phyloP scores from a whole-genome alignment of 192 early-diverging fungal species.

The Thoreauomyces humboldtii region DNA sequence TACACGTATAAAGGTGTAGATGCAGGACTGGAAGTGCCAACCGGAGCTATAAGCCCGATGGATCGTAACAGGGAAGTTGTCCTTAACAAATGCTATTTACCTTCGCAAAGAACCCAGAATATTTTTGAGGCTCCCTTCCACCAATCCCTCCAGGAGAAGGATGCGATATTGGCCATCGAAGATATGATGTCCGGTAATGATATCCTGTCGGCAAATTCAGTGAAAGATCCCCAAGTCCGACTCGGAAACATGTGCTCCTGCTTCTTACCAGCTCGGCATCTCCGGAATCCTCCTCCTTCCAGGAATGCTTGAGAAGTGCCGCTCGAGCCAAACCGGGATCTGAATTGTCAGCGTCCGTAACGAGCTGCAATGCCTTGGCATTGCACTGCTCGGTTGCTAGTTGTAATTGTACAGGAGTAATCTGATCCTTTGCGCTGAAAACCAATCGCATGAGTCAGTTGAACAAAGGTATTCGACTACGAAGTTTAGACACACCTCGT shows the following conservation, averaged over 20 bases:
- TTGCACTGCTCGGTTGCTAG: background rate
- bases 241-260: too few species aligned
- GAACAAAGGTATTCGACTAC: too few species aligned
- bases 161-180: conserved; percentile 23
- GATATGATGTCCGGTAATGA: conserved; percentile 35
- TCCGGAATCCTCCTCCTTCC: conserved; percentile 4
- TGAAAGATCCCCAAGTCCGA: background rate
- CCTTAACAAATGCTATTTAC: conserved; percentile 5
- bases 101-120: conserved; percentile 8
- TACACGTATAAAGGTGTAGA: too few species aligned
- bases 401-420: conserved; percentile 1
- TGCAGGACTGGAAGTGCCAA: too few species aligned
- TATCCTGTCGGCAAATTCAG: conserved; percentile 25
- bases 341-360: background rate
- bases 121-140: conserved; percentile 4
- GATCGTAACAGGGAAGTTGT: background rate
- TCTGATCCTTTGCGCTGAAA: conserved; percentile 13
- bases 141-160: conserved; percentile 25
- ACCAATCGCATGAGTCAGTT: too few species aligned
- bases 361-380: background rate
- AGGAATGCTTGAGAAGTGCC: background rate
- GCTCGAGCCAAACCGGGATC: background rate
- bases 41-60: too few species aligned
- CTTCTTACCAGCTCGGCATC: conserved; percentile 14
- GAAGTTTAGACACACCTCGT: conserved; percentile 5